phyloP scores from a whole-genome alignment of 2,329 filamentous ascomycete genomes.

The Didymosphaeria variabile region DNA sequence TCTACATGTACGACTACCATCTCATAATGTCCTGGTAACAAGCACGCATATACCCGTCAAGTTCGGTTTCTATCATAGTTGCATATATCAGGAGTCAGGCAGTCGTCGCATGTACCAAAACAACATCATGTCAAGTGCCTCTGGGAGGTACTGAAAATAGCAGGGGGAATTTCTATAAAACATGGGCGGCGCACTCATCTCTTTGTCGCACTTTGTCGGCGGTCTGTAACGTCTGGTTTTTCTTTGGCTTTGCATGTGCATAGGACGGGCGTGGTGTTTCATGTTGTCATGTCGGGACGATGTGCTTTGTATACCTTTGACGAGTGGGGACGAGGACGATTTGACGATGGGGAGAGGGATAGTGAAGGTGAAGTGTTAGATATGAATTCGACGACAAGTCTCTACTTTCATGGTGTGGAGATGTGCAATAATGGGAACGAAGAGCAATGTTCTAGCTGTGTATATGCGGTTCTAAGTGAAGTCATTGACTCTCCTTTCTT shows the following conservation, averaged over 20 bases:
- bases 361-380: neutral
- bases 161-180: neutral
- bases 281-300: slow-evolving; percentile 8
- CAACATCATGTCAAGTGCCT: slow-evolving; percentile 3
- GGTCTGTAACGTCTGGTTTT: slow-evolving; percentile 2
- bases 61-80: slow-evolving; percentile 1
- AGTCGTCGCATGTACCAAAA: slow-evolving; percentile 12
- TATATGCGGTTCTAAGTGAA: no score
- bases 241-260: slow-evolving; percentile 1
- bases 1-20: slow-evolving; percentile 23
- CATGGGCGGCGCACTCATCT: neutral
- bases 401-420: no score
- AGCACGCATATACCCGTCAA: slow-evolving; percentile 15
- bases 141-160: neutral
- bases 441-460: no score
- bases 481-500: no score
- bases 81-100: slow-evolving; percentile 14
- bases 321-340: neutral
- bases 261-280: neutral
- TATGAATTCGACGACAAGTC: neutral
- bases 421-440: no score
- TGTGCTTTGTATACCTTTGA: slow-evolving; percentile 15
- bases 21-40: slow-evolving; percentile 6
- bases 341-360: neutral
- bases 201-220: neutral